Base-by-base conservation (phyloP, 2,329 filamentous ascomycete genomes). In the Periconia sp. region DNA sequence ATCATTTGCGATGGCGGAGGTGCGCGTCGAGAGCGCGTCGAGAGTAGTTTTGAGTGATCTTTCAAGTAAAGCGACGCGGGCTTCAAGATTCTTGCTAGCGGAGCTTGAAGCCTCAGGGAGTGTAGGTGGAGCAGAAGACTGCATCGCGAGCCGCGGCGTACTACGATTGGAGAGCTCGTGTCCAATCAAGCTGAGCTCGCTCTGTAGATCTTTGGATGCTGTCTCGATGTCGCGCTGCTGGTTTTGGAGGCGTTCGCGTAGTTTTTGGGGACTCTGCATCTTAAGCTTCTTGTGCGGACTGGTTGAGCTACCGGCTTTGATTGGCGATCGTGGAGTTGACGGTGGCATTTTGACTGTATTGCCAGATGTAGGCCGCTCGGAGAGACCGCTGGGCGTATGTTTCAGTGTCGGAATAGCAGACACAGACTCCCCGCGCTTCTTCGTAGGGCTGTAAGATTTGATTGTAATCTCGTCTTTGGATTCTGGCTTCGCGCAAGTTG, bases 191-290 rank as follows among this genome's bases (percentile, higher is more conserved):
- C 82, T 83, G 7, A 96, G 76, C 65, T 96, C 92, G 4, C 83
- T 82, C 65, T 87, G 83, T 11, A 96, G 71, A 3, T 80, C 80
- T 3, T 80, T 78, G 48, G 92, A 88, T 0, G 86, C 84, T 7
- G 85, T 83, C 4, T 84, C 82, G 12, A 92, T 83, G 0, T 85
- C 81, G 41, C 82, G 84, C 69, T 91, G 90, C 66, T 96, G 91
- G 34, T 83, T 85, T 58, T 92, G 87, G 1, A 96, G 78, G 23
- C 92, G 86, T 72, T 96, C 92, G 13, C 92, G 87, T 30, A 85
- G 73, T 69, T 85, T 85, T 54, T 84, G 81, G 3, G 82, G 82
- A 25, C 78, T 83, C 57, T 85, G 82, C 77, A 84, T 79, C 21
- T 62, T 59, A 6, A 72, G 58, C 36, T 58, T 61, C 36, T 61